Conservation (phyloP, 2,329 filamentous ascomycete genomes). For the Chrysoporthe puriensis region DNA sequence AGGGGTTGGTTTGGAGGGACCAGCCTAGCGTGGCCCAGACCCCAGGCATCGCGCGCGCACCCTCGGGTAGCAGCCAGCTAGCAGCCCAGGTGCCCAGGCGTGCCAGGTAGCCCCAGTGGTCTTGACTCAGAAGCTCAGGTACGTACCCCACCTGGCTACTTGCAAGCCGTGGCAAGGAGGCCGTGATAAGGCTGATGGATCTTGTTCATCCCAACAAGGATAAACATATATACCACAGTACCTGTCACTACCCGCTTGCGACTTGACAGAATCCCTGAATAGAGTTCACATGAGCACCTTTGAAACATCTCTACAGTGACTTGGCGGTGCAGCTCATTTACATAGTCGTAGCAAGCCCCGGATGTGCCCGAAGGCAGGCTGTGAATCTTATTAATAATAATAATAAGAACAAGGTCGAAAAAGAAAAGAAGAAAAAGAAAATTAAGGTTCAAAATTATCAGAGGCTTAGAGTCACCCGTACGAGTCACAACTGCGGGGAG, state of each 20-base stretch:
- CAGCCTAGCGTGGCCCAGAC: background rate
- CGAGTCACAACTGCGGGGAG: too few relatives aligned
- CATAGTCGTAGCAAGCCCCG: too few relatives aligned
- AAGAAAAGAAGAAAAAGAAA: too few relatives aligned
- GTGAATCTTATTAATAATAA: too few relatives aligned
- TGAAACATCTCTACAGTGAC: background rate
- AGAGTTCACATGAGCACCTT: background rate
- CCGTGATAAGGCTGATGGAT: conserved; percentile 7
- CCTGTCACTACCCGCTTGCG: background rate
- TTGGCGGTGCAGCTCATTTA: too few relatives aligned
- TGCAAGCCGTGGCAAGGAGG: background rate
- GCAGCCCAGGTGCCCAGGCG: too few relatives aligned
- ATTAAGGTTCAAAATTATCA: too few relatives aligned
- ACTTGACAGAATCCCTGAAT: background rate
- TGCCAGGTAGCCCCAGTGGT: background rate
- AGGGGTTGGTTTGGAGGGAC: background rate
- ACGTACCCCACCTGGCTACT: background rate
- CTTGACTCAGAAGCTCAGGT: conserved; percentile 2
- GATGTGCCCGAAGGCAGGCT: too few relatives aligned
- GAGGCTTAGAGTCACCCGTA: too few relatives aligned
- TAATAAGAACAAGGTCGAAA: too few relatives aligned
- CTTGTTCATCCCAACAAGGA: background rate
- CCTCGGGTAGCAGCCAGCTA: too few relatives aligned
- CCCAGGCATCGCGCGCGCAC: conserved; percentile 1
- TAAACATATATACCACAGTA: background rate